Evolutionary conservation across 2,329 filamentous ascomycete genomes (phyloP), one percentile per base, ranked within the genome.

Genomic region (Aspergillus sp.): DNA sequence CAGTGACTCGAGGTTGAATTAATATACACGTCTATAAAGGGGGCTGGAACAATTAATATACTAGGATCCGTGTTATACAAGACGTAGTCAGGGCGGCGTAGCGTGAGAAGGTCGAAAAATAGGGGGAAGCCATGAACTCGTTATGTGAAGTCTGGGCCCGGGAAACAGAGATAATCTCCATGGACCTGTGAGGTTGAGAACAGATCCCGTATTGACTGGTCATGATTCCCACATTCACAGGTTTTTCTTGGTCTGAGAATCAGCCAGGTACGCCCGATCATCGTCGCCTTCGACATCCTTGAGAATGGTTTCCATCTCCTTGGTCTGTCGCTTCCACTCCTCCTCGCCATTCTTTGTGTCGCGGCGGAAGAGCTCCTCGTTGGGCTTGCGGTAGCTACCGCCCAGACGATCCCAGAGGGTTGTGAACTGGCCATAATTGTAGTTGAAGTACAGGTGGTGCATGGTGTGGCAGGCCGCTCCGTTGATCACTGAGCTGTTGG

Each of bases 341-440:
- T 83, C 83, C 70, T 90, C 80, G 64, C 86, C 90, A 90, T 95
- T 93, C 83, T 96, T 96, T 69, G 86, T 87, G 75, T 95, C 90
- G 74, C 88, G 89, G 69, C 88, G 80, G 81, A 96, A 97, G 67
- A 96, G 84, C 78, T 92, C 91, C 59, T 88, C 85, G 68, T 95
- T 94, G 19, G 93, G 93, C 81, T 89, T 87, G 69, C 91, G 84
- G 81, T 96, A 97, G 73, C 90, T 96, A 61, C 90, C 90, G 57
- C 91, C 91, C 19, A 96, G 78, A 56, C 93, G 88, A 76, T 97
- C 93, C 90, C 93, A 96, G 19, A 95, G 81, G 0, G 92, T 96
- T 15, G 91, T 95, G 80, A 93, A 97, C 76, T 97, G 93, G 60
- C 93, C 93, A 71, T 96, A 97, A 80, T 96, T 97, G 83, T 90